Evolutionary conservation across 2,329 filamentous ascomycete genomes (phyloP).

Genomic region (Dothistroma pini): DNA sequence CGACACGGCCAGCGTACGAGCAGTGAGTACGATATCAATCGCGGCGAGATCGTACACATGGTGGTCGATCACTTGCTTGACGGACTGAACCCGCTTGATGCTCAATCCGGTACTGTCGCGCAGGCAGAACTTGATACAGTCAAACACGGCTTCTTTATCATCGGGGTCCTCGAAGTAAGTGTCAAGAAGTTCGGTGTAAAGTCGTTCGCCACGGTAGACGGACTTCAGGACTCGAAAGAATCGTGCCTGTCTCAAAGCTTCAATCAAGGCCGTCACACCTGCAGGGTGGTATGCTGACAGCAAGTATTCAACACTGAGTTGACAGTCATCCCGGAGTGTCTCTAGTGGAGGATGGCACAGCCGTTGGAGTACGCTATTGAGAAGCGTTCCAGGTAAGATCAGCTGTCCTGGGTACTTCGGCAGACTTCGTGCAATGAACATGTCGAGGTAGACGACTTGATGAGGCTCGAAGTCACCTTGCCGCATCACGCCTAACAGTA

Average conservation of each 20-base stretch:
- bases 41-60: conserved; percentile 64
- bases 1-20: conserved; percentile 60
- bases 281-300: conserved; percentile 90
- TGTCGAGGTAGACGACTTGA: conserved; percentile 92
- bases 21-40: conserved; percentile 63
- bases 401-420: conserved; percentile 97
- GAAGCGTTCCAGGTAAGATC: conserved; percentile 77
- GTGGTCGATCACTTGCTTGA: conserved; percentile 63
- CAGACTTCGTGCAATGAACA: conserved; percentile 95
- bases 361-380: conserved; percentile 75
- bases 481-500: conserved; percentile 87
- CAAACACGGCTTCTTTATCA: conserved; percentile 71
- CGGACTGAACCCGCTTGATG: conserved; percentile 67
- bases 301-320: conserved; percentile 94
- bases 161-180: conserved; percentile 82
- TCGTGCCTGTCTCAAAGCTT: conserved; percentile 70
- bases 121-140: conserved; percentile 72
- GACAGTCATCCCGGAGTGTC: conserved; percentile 85
- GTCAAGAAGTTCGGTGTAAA: conserved; percentile 73
- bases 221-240: conserved; percentile 93
- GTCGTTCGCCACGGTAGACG: conserved; percentile 73
- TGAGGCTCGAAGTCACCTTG: conserved; percentile 67
- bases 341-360: conserved; percentile 79
- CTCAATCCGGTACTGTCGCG: conserved; percentile 60
- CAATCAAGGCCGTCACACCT: conserved; percentile 70